Evolutionary conservation across 1,284 basidiomycete genomes (phyloP).

Genomic region (Malassezia cuniculi): DNA sequence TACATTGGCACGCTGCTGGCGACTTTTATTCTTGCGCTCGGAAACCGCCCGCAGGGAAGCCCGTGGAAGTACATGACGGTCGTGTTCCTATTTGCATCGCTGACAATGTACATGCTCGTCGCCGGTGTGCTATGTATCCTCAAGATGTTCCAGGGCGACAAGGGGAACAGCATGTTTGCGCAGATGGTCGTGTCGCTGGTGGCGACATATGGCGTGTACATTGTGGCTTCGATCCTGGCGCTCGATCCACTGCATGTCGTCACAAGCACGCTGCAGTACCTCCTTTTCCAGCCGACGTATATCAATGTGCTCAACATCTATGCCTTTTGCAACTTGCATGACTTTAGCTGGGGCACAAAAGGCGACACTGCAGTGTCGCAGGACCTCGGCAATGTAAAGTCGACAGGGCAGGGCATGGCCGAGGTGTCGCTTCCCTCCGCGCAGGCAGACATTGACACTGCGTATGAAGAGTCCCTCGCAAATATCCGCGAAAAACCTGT

Average conservation of each 20-base stretch:
- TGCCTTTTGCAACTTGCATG: slow-evolving; percentile 43
- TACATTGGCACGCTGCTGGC: slow-evolving; percentile 72
- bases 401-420: slow-evolving; percentile 49
- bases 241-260: slow-evolving; percentile 82
- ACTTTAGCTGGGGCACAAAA: slow-evolving; percentile 46
- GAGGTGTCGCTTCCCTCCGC: slow-evolving; percentile 77
- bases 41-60: slow-evolving; percentile 82
- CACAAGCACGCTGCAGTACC: slow-evolving; percentile 84
- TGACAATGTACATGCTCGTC: slow-evolving; percentile 66
- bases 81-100: slow-evolving; percentile 60
- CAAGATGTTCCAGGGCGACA: slow-evolving; percentile 22
- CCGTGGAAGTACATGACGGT: slow-evolving; percentile 73
- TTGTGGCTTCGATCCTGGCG: slow-evolving; percentile 58
- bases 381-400: slow-evolving; percentile 40
- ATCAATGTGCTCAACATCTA: slow-evolving; percentile 46
- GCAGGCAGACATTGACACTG: slow-evolving; percentile 70
- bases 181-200: slow-evolving; percentile 70
- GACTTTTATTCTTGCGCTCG: slow-evolving; percentile 89
- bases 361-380: slow-evolving; percentile 34
- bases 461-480: slow-evolving; percentile 75
- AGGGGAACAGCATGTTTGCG: slow-evolving; percentile 55
- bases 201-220: slow-evolving; percentile 61
- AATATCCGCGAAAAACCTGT: slow-evolving; percentile 60
- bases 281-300: slow-evolving; percentile 81
- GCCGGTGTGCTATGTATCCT: slow-evolving; percentile 33